Base-by-base conservation (phyloP, 352 stramenopile species). In the Globisporangium carolinianum region DNA sequence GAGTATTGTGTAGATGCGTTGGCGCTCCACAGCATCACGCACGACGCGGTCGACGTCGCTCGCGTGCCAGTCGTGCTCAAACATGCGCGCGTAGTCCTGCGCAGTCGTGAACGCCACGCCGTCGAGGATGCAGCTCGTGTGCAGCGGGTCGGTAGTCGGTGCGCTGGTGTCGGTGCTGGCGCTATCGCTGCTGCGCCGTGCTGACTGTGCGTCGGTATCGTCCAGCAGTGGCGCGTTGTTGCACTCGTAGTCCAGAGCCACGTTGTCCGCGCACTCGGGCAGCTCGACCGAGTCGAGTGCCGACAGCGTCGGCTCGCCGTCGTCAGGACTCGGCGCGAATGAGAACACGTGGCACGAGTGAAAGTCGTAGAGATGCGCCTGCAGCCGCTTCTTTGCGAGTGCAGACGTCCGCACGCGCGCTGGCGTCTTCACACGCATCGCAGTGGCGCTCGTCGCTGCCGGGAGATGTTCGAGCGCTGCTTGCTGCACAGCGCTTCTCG, bases 311-410 rank as follows among this genome's bases (percentile, higher is more conserved):
- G 38, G 42, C 18, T 58, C 46, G 36, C 51, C 43, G 4, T 55
- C 66, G 14, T 51, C n/a, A 0, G 65, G 41, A 14, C 39, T 63
- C 51, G 51, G 60, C 2, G 68, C 68, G 17, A 71, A 71, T 10
- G 78, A 85, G 55, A 86, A 88, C 6, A 88, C 74, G 35, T 83
- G 67, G 14, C 68, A 65, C 36, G 74, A 77, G 50, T 88, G 74
- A 57, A 84, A 88, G 55, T 80, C 68, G 45, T 86, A 80, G n/a
- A 86, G 49, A 46, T 88, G 69, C 9, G 66, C 56, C 24, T 84
- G 67, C 41, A 86, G 63, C 17, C 58, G 60, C 41, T 72, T 73
- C 65, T 72, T 78, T 32, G 41, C 53, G 46, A 57, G 51, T 17
- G 45, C 14, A 7, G 58, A 53, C 24, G 58, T 55, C 18, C 49